Base-by-base conservation (phyloP, 1,139 yeast genomes). In the Saccharomyces hybrid region DNA sequence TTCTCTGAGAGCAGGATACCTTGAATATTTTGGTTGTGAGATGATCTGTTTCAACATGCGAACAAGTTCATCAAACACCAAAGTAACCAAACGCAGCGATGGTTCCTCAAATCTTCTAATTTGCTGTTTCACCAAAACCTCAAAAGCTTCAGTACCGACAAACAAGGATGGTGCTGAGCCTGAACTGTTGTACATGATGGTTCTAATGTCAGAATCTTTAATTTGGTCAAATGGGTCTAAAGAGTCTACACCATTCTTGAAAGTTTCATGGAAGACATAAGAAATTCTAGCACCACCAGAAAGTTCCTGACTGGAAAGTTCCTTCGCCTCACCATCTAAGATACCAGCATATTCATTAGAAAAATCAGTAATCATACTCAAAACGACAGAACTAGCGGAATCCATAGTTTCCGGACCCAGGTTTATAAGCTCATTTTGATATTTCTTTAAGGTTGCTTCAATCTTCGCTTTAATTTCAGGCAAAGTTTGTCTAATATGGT, bases 241-340 rank as follows among this genome's bases (percentile, higher is more conserved):
- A 0, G 98, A 88, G 68, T 83, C 83, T 58, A 93, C 82, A 73
- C 99, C 99, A 70, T 88, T 90, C 70, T 91, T 86, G 77, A 84
- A 93, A 57, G 93, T 87, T 75, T 93, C 99, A 71, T 93, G 99
- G 78, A 93, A 93, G 29, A 93, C 99, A 78, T 91, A 95, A 32
- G 96, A 86, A 62, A 93, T 88, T 79, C 99, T 88, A 1, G 99
- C 99, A 72, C 99, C 99, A 72, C 97, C 97, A 61, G 91, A 84
- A 63, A 90, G 79, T 73, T 90, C 97, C 70, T 83, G 83, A 16
- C 88, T 80, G 7, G 93, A 83, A 63, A 93, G 79, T 71, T 93
- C 98, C 69, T 83, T 89, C 16, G 95, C 85, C 71, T 89, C 95
- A 74, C 99, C 99, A 68, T 89, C 95, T 64, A 93, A 77, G 53